Evolutionary conservation across 2,329 filamentous ascomycete species (phyloP).

Genomic region (Exophiala alcalophila): DNA sequence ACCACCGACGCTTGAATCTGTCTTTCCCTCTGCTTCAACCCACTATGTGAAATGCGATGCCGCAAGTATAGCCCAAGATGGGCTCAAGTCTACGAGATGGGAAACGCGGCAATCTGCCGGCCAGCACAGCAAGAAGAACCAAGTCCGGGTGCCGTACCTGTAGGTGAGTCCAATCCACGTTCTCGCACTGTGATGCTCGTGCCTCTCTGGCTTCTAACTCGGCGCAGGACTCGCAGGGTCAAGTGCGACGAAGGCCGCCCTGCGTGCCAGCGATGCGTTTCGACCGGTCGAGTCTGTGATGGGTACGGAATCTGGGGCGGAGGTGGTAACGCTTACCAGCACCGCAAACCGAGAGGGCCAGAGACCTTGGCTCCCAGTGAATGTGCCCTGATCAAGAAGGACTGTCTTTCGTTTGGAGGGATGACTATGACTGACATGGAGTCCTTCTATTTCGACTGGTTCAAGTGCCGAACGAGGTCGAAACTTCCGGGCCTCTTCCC

Average conservation of each 20-base stretch:
- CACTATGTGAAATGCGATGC: too few relatives aligned
- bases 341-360: neutral
- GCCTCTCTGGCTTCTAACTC: too few relatives aligned
- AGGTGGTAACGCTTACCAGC: conserved; percentile 30
- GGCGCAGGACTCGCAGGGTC: too few relatives aligned
- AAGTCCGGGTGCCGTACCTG: too few relatives aligned
- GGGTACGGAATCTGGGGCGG: conserved; percentile 46
- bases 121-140: too few relatives aligned
- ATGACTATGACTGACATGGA: conserved; percentile 29
- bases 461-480: conserved; percentile 27
- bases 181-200: conserved; percentile 1
- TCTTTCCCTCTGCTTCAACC: too few relatives aligned
- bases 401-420: conserved; percentile 13
- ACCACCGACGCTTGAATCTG: too few relatives aligned
- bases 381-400: neutral
- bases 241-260: conserved; percentile 42
- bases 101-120: too few relatives aligned
- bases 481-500: conserved; percentile 40
- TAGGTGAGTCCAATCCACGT: too few relatives aligned
- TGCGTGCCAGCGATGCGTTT: conserved; percentile 37
- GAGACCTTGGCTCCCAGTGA: neutral
- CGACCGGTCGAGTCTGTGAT: conserved; percentile 39
- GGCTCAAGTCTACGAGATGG: too few relatives aligned
- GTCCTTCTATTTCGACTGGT: conserved; percentile 34
- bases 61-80: too few relatives aligned